Conservation (phyloP, 441 rosid genomes). For the Viola pubescens region DNA sequence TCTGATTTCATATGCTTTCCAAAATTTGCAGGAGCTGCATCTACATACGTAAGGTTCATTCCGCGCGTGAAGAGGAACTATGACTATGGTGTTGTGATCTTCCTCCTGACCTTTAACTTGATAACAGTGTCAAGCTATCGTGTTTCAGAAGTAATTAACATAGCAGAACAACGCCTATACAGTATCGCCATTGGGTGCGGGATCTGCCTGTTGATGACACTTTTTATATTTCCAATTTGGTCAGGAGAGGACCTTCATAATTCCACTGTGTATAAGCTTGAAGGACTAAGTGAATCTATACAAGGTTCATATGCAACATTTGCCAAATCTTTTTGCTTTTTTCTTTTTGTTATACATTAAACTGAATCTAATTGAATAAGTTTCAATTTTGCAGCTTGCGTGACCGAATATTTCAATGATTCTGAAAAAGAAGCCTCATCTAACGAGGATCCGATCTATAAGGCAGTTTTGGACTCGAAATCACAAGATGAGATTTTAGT, state of each 20-base stretch:
- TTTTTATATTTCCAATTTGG: constrained; percentile 71
- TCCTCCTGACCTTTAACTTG: constrained; percentile 72
- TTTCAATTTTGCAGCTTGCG: constrained; percentile 47
- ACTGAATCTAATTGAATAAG: neutral
- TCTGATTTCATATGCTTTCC: neutral
- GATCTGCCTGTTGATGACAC: constrained; percentile 62
- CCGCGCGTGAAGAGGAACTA: constrained; percentile 76
- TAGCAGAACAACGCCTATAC: constrained; percentile 62
- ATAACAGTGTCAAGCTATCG: constrained; percentile 79
- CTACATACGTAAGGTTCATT: constrained; percentile 71
- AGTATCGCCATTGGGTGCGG: constrained; percentile 71
- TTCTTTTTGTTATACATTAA: neutral
- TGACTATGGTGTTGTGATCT: constrained; percentile 79
- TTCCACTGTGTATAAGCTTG: constrained; percentile 58
- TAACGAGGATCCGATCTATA: constrained; percentile 59
- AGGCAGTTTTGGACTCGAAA: constrained; percentile 78
- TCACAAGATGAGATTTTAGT: constrained; percentile 76
- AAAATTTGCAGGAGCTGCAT: constrained; percentile 44
- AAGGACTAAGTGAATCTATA: constrained; percentile 64
- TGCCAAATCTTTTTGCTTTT: too few relatives aligned
- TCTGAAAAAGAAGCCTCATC: constrained; percentile 20
- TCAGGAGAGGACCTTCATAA: constrained; percentile 83
- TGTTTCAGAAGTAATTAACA: constrained; percentile 41
- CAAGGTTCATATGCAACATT: constrained; percentile 34
- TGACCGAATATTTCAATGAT: constrained; percentile 50